A percentile compares a stretch with the other conserved stretches of the same genome.
Evolutionary conservation across 2,329 filamentous ascomycete species (phyloP).

Genomic region (Nothopassalora personata): DNA sequence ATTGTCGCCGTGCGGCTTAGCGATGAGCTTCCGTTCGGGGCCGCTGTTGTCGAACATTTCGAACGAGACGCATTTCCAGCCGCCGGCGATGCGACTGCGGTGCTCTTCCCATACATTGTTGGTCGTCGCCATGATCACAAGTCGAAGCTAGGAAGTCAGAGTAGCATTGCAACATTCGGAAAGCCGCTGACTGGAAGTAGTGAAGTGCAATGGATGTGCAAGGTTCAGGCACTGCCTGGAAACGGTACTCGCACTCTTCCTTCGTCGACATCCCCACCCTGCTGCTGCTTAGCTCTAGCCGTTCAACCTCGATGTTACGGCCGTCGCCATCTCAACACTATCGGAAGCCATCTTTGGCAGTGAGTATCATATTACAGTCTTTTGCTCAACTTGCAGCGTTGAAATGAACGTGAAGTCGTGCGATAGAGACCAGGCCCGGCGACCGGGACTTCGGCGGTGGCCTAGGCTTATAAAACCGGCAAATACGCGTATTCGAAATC

Average conservation of each 20-base stretch:
- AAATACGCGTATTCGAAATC: too few relatives aligned
- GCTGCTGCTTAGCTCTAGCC: neutral
- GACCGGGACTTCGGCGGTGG: too few relatives aligned
- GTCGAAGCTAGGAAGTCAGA: neutral
- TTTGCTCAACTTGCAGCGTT: too few relatives aligned
- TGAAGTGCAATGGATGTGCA: neutral
- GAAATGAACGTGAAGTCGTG: too few relatives aligned
- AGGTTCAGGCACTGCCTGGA: neutral
- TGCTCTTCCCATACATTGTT: constrained; percentile 20
- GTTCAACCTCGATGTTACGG: neutral
- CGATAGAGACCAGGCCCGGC: too few relatives aligned
- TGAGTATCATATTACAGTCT: too few relatives aligned
- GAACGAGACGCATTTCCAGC: constrained; percentile 25
- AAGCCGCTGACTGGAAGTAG: neutral
- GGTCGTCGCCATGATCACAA: neutral
- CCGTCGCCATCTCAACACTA: too few relatives aligned
- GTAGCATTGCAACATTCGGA: neutral
- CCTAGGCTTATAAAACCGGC: too few relatives aligned
- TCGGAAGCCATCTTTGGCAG: too few relatives aligned
- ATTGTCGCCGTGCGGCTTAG: constrained; percentile 23
- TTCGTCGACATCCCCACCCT: neutral
- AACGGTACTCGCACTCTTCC: neutral
- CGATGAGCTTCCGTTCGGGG: constrained; percentile 15
- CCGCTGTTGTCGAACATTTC: constrained; percentile 18
- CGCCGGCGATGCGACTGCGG: constrained; percentile 16